Base-by-base conservation (phyloP, 768 basidiomycete genomes). In the Rhizopogon vesiculosus region DNA sequence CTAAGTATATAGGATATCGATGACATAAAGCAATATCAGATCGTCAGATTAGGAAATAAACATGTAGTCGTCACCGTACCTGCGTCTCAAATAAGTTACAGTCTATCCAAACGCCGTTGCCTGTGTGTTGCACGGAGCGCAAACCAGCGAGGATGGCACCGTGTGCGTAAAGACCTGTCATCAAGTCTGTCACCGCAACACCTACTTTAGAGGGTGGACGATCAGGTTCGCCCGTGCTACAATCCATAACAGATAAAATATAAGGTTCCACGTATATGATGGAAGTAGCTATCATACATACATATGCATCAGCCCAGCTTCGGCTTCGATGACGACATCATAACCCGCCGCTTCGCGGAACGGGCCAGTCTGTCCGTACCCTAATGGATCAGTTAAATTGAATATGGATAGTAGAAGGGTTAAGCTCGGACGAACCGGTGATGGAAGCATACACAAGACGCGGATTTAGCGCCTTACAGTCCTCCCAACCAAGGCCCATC, bases 291-390 rank as follows among this genome's bases (percentile, higher is more conserved):
- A 57, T 18, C 55, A 54, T 45, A 75, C 85, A 58, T 42, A 91
- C 88, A 94, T 94, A 69, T 94, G 91, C 93, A 94, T 94, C 50
- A 96, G 73, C 9, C 95, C 96, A 35, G 94, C 93, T 69, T 96
- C 93, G 3, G 85, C 93, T 67, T 93, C 89, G 28, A 91, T 85
- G 25, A 86, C 72, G 25, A 93, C 93, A 67, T 93, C 93, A 69
- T 95, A 96, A 13, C 94, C 94, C 16, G 94, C 87, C 18, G 86
- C 82, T 52, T 82, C 76, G 51, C 87, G 77, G 63, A 86, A 97
- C 8, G 95, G 95, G 1, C 95, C 95, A 0, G 91, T 93, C 63
- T 97, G 95, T 1, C 88, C 88, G 60, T 90, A 90, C 15, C 87
- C 89, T 86, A 56, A 18, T 45, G 51, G 45, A 56, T 45, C 19